Evolutionary conservation across 768 basidiomycete genomes (phyloP), one percentile per base, ranked within the genome.

Genomic region (Russula olivacea): DNA sequence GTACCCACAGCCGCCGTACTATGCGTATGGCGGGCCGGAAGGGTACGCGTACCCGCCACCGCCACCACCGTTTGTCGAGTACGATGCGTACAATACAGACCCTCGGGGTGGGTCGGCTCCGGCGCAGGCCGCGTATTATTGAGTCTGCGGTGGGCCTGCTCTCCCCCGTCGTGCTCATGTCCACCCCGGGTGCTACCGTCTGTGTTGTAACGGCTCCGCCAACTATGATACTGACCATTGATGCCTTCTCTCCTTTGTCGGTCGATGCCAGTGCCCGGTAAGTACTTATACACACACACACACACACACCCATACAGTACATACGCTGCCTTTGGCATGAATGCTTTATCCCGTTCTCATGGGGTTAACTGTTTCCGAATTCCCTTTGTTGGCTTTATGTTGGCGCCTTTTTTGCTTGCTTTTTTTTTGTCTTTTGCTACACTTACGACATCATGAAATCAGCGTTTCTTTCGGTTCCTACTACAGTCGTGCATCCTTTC

Each of bases 1-100:
- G n/a, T 88, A 88, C 55, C 21, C 45, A 9, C 63, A 59, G 9
- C 58, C 60, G n/a, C 66, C 57, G 25, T 66, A 66, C 32, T 66
- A 66, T 53, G 23, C 30, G 19, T 64, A 55, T 45, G 58, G 58
- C 12, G 47, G 52, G 17, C 53, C 63, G 17, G 63, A 64, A 25
- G 63, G 58, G 5, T 64, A 64, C 34, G 53, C 40, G 23, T 64
- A 64, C 15, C 58, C 63, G 0, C 28, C 28, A 28, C 53, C 63
- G 21, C 62, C 47, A 32, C 53, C 58, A 4, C 62, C 54, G 32
- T 64, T 64, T 51, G 41, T 64, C 10, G 63, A 64, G 30, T 64
- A 64, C 32, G 63, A 64, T 34, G 63, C 47, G 14, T 64, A 64
- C 36, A 54, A 25, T 21, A 17, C 57, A 1, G 63, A 64, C 47